These are phyloP conservation scores for Acanthamoeba sp. DNA, from an alignment of 208 protist genomes.

Conservation along the genomic window DNA sequence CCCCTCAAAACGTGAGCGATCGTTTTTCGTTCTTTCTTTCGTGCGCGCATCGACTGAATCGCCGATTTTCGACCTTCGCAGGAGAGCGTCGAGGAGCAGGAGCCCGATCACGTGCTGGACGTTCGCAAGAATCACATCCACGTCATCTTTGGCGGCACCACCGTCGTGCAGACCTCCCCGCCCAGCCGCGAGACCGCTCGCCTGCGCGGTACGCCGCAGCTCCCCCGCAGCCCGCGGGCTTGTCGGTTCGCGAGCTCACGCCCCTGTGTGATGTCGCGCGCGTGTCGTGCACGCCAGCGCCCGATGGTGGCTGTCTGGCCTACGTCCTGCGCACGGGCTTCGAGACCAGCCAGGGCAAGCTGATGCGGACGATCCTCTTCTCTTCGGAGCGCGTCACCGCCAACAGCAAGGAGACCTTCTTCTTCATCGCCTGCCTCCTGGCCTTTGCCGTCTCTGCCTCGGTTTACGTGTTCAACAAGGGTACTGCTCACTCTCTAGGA, in stretches of 20 bases:
- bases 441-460: constrained; percentile 96
- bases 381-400: constrained; percentile 95
- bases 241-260: too few species aligned
- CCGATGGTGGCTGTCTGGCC: constrained; percentile 92
- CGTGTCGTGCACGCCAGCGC: constrained; percentile 68
- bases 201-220: constrained; percentile 13
- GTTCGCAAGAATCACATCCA: constrained; percentile 63
- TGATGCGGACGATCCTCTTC: constrained; percentile 93
- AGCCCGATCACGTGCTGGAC: background rate
- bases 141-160: constrained; percentile 75
- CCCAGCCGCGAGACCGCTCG: constrained; percentile 3
- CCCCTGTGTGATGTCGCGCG: too few species aligned
- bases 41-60: constrained; percentile 76
- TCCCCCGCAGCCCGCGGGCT: too few species aligned
- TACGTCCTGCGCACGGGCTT: constrained; percentile 99
- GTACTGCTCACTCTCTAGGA: constrained; percentile 87
- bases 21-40: too few species aligned
- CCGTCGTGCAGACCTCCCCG: constrained; percentile 67
- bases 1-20: too few species aligned
- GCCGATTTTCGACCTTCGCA: background rate
- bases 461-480: constrained; percentile 96
- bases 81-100: constrained; percentile 76
- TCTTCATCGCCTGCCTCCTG: constrained; percentile 98
- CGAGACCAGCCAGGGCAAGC: constrained; percentile 96
- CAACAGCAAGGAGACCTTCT: constrained; percentile 96